phyloP scores from a whole-genome alignment of 805 yeast genomes.

The Cyberlindnera americana region DNA sequence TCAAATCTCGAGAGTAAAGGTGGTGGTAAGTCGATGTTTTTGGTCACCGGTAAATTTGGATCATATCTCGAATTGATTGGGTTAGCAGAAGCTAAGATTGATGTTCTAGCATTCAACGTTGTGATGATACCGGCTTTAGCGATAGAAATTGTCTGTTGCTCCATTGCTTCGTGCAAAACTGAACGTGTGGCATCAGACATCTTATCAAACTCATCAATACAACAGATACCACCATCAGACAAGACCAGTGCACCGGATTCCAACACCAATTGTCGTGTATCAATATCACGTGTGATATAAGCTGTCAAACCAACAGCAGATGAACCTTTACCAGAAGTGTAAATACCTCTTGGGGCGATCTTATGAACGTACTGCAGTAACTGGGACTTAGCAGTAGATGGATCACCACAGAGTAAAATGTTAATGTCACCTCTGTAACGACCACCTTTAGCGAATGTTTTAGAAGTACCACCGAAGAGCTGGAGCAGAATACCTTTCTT shows the following conservation, averaged over 20 bases:
- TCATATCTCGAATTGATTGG: conserved; percentile 95
- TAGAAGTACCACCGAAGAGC: conserved; percentile 93
- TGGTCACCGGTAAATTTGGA: conserved; percentile 91
- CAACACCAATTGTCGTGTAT: conserved; percentile 86
- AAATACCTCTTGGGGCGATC: conserved; percentile 96
- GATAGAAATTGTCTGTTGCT: conserved; percentile 96
- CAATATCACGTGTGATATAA: conserved; percentile 89
- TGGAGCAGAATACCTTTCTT: conserved; percentile 92
- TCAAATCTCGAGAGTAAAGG: conserved; percentile 94
- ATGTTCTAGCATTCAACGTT: conserved; percentile 92
- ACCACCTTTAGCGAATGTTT: conserved; percentile 85
- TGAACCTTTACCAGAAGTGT: conserved; percentile 97
- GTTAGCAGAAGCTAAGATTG: conserved; percentile 93
- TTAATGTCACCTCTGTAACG: conserved; percentile 95
- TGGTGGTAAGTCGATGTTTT: conserved; percentile 95
- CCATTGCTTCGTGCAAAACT: conserved; percentile 98
- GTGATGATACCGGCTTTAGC: conserved; percentile 99
- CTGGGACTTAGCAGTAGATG: conserved; percentile 96
- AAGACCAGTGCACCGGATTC: conserved; percentile 96
- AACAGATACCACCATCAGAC: conserved; percentile 97
- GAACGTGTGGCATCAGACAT: conserved; percentile 94
- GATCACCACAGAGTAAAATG: conserved; percentile 92
- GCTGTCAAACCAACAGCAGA: conserved; percentile 99
- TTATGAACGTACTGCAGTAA: conserved; percentile 91
- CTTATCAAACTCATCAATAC: conserved; percentile 98